These are phyloP conservation scores for Aureobasidium sp. DNA, from an alignment of 2,329 filamentous ascomycete genomes.

Conservation along the genomic window DNA sequence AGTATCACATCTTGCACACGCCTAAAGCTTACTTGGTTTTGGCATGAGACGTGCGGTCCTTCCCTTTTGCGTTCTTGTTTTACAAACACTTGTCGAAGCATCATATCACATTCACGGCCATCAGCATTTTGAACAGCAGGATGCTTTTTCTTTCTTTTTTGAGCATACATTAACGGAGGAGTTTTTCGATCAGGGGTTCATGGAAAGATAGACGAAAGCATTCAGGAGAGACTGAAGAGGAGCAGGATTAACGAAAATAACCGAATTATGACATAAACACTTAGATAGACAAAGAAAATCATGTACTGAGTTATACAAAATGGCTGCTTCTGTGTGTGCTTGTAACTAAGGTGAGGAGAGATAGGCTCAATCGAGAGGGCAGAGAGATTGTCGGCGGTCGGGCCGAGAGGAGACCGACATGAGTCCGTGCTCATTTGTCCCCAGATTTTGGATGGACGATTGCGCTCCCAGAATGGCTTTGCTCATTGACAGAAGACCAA, in stretches of 20 bases:
- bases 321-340: neutral
- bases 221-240: neutral
- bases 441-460: constrained; percentile 9
- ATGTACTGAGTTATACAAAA: constrained; percentile 3
- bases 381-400: neutral
- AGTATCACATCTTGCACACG: too few species aligned
- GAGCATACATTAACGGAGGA: neutral
- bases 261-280: constrained; percentile 7
- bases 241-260: neutral
- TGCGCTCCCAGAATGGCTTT: constrained; percentile 14
- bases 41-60: neutral
- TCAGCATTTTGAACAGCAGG: neutral
- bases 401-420: neutral
- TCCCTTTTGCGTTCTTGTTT: neutral
- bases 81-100: neutral
- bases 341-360: too few species aligned
- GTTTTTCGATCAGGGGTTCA: neutral
- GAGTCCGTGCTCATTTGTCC: neutral
- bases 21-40: neutral
- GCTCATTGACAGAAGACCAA: constrained; percentile 11
- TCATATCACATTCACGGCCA: neutral
- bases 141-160: neutral
- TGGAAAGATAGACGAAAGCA: neutral
- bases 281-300: constrained; percentile 11
- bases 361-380: too few species aligned